A percentile compares a stretch with the other conserved stretches of the same genome.
phyloP scores from a whole-genome alignment of 306 rosid genomes.

The Adenanthera pavonina region DNA sequence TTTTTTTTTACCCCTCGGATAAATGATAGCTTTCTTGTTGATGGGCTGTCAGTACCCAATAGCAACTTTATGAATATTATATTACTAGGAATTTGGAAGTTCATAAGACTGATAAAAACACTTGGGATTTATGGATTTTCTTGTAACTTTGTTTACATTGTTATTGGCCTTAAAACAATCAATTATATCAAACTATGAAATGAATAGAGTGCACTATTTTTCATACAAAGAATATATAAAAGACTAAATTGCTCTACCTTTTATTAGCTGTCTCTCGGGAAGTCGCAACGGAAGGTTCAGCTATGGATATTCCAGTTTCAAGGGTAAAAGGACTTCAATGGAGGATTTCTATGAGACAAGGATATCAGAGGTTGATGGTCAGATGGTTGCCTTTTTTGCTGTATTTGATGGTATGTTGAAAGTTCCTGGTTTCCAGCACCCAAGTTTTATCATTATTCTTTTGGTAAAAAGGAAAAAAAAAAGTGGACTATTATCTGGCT shows the following conservation, averaged over 20 bases:
- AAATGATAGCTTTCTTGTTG: background rate
- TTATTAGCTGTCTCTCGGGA: slow-evolving; percentile 64
- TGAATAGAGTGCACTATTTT: slow-evolving; percentile 8
- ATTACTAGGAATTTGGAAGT: background rate
- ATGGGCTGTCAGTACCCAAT: slow-evolving; percentile 13
- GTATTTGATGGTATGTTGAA: slow-evolving; percentile 83
- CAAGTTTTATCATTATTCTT: background rate
- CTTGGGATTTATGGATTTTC: slow-evolving; percentile 16
- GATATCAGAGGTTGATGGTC: slow-evolving; percentile 82
- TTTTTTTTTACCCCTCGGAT: background rate
- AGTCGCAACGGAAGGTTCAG: slow-evolving; percentile 71
- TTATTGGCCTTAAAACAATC: slow-evolving; percentile 23
- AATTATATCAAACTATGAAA: slow-evolving; percentile 31
- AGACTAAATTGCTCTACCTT: slow-evolving; percentile 21
- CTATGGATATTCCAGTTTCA: slow-evolving; percentile 91
- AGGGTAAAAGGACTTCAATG: slow-evolving; percentile 92
- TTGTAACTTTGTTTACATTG: slow-evolving; percentile 14
- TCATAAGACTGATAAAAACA: background rate
- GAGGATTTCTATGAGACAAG: slow-evolving; percentile 88
- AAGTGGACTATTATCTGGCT: background rate
- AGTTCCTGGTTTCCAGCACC: slow-evolving; percentile 27
- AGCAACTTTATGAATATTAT: background rate
- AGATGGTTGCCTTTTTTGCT: slow-evolving; percentile 87
- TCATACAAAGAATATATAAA: background rate
- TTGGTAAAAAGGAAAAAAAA: background rate